Percentiles rank a stretch among this genome's conserved stretches.
Evolutionary conservation across 495 filamentous ascomycete genomes (phyloP).

Genomic region (Tirmania nivea): DNA sequence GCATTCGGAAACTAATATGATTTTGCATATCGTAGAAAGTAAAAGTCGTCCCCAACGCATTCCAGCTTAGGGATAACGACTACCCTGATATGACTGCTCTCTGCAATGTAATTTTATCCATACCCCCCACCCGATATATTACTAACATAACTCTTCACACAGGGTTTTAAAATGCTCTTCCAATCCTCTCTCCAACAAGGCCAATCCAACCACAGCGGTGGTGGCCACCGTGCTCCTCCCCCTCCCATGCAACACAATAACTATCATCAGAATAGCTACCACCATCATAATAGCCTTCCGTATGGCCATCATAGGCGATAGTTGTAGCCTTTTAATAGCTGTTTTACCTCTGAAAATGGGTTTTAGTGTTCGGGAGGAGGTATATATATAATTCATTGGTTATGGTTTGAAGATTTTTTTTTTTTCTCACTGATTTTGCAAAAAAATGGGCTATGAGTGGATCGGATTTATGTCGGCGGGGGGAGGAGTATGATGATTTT

Average conservation of each 20-base stretch:
- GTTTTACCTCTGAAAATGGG: not conserved
- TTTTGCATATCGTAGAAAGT: conserved; percentile 27
- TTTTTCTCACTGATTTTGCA: not conserved
- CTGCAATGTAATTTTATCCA: conserved; percentile 41
- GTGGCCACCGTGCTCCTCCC: not conserved
- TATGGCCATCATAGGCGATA: not conserved
- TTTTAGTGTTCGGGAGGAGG: not conserved
- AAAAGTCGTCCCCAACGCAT: conserved; percentile 72
- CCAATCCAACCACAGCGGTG: not conserved
- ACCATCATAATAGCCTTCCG: not conserved
- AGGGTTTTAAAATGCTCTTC: conserved; percentile 17
- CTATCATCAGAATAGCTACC: not conserved
- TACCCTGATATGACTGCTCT: conserved; percentile 89
- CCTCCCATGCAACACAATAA: not conserved
- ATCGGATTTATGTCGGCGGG: no score
- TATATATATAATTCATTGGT: not conserved
- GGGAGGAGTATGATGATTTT: not conserved
- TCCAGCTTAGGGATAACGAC: conserved; percentile 60
- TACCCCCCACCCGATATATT: not conserved
- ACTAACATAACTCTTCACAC: not conserved
- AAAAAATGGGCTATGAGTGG: not conserved
- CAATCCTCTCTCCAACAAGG: not conserved
- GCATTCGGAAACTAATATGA: not conserved
- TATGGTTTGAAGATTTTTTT: not conserved
- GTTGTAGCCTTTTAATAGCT: not conserved